Conservation (phyloP, 805 yeast genomes). For the Millerago galiae region DNA sequence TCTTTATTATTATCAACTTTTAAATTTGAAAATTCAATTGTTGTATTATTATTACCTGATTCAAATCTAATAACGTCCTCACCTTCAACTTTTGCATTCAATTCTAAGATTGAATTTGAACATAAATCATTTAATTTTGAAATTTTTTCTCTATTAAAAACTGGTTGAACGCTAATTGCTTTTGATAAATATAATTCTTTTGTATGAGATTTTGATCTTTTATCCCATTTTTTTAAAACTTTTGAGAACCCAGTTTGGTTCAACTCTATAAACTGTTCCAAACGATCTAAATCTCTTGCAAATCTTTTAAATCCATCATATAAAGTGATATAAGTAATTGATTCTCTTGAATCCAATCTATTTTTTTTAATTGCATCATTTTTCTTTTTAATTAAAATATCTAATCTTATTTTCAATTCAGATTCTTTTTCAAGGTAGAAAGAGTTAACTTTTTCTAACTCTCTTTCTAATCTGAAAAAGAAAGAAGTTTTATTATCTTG, state of each 20-base stretch:
- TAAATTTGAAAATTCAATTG: conserved; percentile 18
- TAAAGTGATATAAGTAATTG: conserved; percentile 73
- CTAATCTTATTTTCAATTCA: conserved; percentile 72
- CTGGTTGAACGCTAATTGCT: conserved; percentile 95
- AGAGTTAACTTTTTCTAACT: conserved; percentile 89
- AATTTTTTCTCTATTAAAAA: conserved; percentile 84
- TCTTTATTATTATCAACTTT: conserved; percentile 10
- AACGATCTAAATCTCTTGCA: conserved; percentile 78
- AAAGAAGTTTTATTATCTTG: conserved; percentile 89
- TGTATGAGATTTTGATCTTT: conserved; percentile 89
- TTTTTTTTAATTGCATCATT: conserved; percentile 39
- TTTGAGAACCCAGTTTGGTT: conserved; percentile 95
- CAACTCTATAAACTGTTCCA: conserved; percentile 90
- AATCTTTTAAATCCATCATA: conserved; percentile 87
- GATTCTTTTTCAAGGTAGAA: conserved; percentile 89
- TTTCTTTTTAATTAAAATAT: conserved; percentile 69
- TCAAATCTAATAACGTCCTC: conserved; percentile 29
- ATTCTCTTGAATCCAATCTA: conserved; percentile 46
- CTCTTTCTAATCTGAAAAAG: conserved; percentile 85
- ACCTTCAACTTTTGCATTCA: conserved; percentile 64
- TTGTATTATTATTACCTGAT: conserved; percentile 16
- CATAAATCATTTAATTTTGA: conserved; percentile 75
- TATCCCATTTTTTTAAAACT: conserved; percentile 97
- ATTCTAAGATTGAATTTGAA: conserved; percentile 59
- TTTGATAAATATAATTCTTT: conserved; percentile 87